Base-by-base conservation (phyloP, 192 early-diverging fungal species). In the Haplosporangium gracile region DNA sequence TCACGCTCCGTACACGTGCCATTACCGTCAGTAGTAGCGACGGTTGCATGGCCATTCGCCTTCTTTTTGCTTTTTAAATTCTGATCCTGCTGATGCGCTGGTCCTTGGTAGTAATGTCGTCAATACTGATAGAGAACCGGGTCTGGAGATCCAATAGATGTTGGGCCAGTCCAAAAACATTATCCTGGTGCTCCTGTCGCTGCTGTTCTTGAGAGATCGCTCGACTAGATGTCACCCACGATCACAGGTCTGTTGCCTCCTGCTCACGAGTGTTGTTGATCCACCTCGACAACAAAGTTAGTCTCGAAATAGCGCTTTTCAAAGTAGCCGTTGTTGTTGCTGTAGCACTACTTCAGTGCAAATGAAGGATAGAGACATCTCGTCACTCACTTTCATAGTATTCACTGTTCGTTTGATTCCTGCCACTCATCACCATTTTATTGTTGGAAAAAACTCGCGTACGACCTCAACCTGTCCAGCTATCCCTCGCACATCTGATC, bases 211-310 rank as follows among this genome's bases (percentile, higher is more conserved):
- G n/a, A 18, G n/a, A 73, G 22, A 49, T 47, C 4, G 45, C 42
- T 32, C 72, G 72, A 32, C 45, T 63, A 2, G 60, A 63, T 11
- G 72, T 73, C 26, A 49, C 13, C 72, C 72, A 73, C 26, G 72
- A 51, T 45, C 72, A 73, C 43, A 75, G 13, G 5, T 60, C 55
- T 20, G 53, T 13, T 2, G 26, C 34, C n/a, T 75, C 74, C 16
- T 39, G 74, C 20, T 57, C 74, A 63, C 9, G 60, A 29, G 60
- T 29, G 4, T 26, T 11, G 60, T 29, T 63, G 9, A 32, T 10
- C 60, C 60, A 63, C 0, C n/a, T 11, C 60, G 60, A 63, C 26
- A 63, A 63, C 9, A 11, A 63, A 29, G 60, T 51, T 4, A 38
- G 47, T 2, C 29, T 43, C 26, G 42, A 49, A 51, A 43, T 4